phyloP scores from a whole-genome alignment of 192 early-diverging fungal species.

The Mortierella hygrophila region DNA sequence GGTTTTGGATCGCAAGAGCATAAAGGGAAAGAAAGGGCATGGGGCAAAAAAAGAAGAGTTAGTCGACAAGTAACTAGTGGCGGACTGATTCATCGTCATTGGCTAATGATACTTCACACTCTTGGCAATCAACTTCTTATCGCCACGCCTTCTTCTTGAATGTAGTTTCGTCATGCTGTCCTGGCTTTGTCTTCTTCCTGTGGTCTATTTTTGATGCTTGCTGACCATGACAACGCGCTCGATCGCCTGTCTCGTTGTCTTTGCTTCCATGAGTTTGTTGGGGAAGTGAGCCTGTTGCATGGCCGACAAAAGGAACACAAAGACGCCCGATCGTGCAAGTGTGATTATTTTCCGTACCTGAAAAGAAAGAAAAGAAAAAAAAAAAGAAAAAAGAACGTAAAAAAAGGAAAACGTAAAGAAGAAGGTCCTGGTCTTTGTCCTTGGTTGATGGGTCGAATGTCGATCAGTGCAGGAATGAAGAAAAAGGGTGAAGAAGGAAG shows the following conservation, averaged over 20 bases:
- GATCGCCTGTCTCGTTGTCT: too few species aligned
- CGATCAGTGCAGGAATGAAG: constrained; percentile 26
- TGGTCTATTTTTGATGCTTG: too few species aligned
- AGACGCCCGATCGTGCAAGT: constrained; percentile 11
- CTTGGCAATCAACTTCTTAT: not conserved
- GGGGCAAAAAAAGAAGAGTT: not conserved
- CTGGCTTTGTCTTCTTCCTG: too few species aligned
- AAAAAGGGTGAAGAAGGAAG: constrained; percentile 18
- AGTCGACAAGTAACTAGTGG: not conserved
- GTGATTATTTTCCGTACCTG: constrained; percentile 13
- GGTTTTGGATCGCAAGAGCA: constrained; percentile 1
- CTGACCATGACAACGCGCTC: too few species aligned
- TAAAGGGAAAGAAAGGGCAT: not conserved
- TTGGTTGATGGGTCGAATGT: constrained; percentile 3
- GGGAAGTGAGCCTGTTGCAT: constrained; percentile 24
- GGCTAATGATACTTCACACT: not conserved
- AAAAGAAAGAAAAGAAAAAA: constrained; percentile 8
- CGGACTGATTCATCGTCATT: not conserved
- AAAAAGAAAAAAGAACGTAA: constrained; percentile 16
- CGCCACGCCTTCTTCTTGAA: not conserved
- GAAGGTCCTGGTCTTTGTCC: constrained; percentile 2
- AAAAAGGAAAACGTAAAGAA: constrained; percentile 18
- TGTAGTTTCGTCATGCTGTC: too few species aligned
- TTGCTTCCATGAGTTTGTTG: too few species aligned
- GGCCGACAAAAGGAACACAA: constrained; percentile 24